These are phyloP conservation scores for Paramecium sonneborni DNA, from an alignment of 73 alveolate genomes.

Conservation along the genomic window DNA sequence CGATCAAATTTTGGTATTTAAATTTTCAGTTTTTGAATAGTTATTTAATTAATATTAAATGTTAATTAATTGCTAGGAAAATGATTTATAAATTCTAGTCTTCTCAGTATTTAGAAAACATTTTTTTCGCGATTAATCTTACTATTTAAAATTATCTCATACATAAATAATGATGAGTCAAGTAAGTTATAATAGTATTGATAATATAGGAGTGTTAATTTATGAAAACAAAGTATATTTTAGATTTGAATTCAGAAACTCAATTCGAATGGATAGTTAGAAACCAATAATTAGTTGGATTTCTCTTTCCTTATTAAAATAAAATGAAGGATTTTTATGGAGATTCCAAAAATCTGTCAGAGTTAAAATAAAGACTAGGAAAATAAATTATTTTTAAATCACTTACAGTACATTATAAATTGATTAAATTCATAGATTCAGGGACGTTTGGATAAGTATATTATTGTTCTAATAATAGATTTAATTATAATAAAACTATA, in stretches of 20 bases:
- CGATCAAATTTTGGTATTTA: not conserved
- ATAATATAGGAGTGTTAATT: not conserved
- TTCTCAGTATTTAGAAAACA: conserved; percentile 3
- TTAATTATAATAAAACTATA: not conserved
- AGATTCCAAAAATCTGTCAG: not conserved
- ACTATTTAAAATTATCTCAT: not conserved
- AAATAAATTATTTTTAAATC: not conserved
- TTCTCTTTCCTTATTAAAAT: not conserved
- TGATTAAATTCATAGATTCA: not conserved
- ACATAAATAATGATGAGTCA: not conserved
- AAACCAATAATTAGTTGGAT: not conserved
- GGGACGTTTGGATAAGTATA: conserved; percentile 11
- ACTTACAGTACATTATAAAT: not conserved
- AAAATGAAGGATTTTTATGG: conserved; percentile 30
- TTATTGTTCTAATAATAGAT: not conserved
- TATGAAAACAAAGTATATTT: not conserved
- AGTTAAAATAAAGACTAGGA: not conserved
- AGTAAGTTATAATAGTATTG: not conserved
- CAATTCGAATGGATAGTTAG: not conserved
- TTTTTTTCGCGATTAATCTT: not conserved
- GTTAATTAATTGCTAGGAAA: not conserved
- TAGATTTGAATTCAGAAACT: not conserved
- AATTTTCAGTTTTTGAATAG: not conserved
- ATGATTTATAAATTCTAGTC: not conserved
- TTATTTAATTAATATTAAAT: not conserved